Evolutionary conservation across 2,329 filamentous ascomycete species (phyloP), one percentile per base, ranked within the genome.

Genomic region (Knufia fluminis): DNA sequence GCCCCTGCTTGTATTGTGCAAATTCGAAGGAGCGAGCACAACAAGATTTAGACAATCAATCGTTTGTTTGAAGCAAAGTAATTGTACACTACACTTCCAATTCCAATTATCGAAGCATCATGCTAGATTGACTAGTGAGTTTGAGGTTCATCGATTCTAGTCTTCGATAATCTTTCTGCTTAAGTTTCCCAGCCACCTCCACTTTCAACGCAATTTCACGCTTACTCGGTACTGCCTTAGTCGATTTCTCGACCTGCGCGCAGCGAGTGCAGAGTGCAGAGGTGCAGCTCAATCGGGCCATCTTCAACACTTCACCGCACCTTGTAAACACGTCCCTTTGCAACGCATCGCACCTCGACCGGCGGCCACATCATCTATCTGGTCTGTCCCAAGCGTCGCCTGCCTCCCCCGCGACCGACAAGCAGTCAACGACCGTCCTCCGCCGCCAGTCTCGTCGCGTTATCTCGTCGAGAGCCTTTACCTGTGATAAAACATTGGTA

Each of bases 401-500:
- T 36, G 33, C 33, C 6, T 36, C 33, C 33, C 33, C 7, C n/a
- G 33, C 33, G 33, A 36, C 33, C 6, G 33, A 36, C 33, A 36
- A 36, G 10, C 33, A 3, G 2, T 23, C 4, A 36, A 17, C 8
- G 28, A 46, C 32, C 43, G 19, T 16, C 24, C 28, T 9, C 31
- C 28, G 28, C 42, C n/a, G 26, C 31, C 24, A 17, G n/a, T 3
- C 17, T 14, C 19, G 32, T 22, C 43, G 43, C 31, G 43, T 35
- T 46, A 12, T 46, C 32, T n/a, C 43, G 14, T 35, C n/a, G 40
- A 24, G 17, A 24, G 22, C 28, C 17, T 12, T 12, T 6, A 28
- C 12, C 26, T n/a, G n/a, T 31, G 42, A 31, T 45, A 33, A 20
- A 43, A 43, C 43, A 46, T 46, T n/a, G 12, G n/a, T 23, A 23